Evolutionary conservation across 305 asterid species (phyloP), one percentile per base, ranked within the genome.

Genomic region (Fraxinus baroniana): DNA sequence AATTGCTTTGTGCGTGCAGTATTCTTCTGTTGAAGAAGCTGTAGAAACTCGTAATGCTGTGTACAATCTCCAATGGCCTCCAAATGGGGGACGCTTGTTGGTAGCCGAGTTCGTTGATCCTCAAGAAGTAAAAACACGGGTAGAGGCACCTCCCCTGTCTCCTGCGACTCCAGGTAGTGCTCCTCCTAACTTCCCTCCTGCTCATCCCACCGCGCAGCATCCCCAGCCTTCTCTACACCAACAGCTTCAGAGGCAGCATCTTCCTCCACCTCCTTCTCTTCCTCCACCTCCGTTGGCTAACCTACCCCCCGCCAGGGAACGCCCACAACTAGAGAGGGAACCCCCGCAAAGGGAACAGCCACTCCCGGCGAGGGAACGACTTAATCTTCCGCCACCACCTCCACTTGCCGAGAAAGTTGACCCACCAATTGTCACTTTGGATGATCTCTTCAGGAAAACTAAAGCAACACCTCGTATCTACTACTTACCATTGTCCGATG

Each of bases 61-160:
- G 32, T 93, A 93, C 92, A 91, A 93, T 85, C 90, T 93, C 86
- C 97, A 93, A 80, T 94, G 98, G 98, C 98, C 98, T 28, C 44
- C 91, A 13, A 91, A 94, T 62, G 98, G 98, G 17, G 98, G 98
- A 0, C 95, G 92, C 77, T 39, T 84, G 36, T 85, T 94, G 89
- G 87, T 89, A 55, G 98, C 95, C 0, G 97, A 94, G 81, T 94
- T 92, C 86, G 98, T 93, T 24, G 95, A 94, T 46, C 92, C 95
- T 57, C 89, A 88, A 84, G 98, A 93, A 82, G 98, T 94, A 24
- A 92, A 91, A 88, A 82, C 86, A 5, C 93, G 87, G 1, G 52
- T 86, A 6, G 97, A 90, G 88, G 91, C 91, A 71, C 94, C 93
- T 13, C 90, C 81, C 5, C 82, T 82, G 24, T 80, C 94, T 62